phyloP scores from a whole-genome alignment of 2,329 filamentous ascomycete genomes.

The Sclerotinia borealis region DNA sequence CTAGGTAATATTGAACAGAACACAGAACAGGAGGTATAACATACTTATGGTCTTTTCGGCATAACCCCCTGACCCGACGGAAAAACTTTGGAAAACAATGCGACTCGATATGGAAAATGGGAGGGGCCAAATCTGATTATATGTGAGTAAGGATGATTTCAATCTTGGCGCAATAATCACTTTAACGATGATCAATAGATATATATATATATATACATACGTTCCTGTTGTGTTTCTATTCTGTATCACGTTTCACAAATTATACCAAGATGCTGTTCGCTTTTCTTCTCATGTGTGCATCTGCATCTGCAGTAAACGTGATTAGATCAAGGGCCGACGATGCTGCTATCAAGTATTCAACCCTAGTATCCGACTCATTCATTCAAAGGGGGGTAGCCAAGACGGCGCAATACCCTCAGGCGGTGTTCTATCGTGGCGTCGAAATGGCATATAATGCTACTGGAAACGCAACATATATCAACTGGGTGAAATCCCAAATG shows the following conservation, averaged over 20 bases:
- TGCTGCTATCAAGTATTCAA: not conserved
- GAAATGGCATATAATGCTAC: slow-evolving; percentile 37
- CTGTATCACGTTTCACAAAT: not conserved
- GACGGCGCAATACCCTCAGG: slow-evolving; percentile 5
- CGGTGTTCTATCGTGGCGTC: slow-evolving; percentile 9
- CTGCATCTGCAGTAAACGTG: not conserved
- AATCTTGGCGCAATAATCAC: not conserved
- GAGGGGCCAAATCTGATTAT: not conserved
- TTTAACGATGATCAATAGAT: not conserved
- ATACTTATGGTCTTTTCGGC: not conserved
- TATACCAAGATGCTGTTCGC: not conserved
- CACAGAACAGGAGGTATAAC: not conserved
- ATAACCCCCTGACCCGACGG: not conserved
- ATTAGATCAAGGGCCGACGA: not conserved
- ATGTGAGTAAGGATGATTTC: not conserved
- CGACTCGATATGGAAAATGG: not conserved
- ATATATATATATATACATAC: not conserved
- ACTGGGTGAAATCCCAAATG: slow-evolving; percentile 41
- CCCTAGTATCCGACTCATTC: slow-evolving; percentile 7
- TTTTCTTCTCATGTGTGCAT: not conserved
- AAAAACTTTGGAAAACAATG: not conserved
- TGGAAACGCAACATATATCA: slow-evolving; percentile 38
- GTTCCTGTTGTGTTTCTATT: not conserved
- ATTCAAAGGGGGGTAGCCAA: not conserved
- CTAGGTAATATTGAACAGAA: too few species aligned